Evolutionary conservation across 164 flowering plant species (phyloP), one percentile per base, ranked within the genome.

Genomic region (Umbellularia californica): DNA sequence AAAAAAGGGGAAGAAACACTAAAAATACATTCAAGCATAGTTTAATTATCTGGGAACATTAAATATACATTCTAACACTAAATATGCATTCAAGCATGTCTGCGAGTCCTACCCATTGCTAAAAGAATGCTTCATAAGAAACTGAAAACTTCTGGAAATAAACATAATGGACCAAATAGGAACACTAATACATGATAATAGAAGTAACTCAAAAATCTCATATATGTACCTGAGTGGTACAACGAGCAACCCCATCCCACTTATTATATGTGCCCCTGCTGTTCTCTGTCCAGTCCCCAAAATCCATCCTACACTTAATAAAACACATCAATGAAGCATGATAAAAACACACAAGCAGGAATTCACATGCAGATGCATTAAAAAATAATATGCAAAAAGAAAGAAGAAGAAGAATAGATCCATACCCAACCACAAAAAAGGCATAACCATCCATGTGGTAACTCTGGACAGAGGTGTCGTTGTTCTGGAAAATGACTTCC

Each of bases 231-330:
- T 92, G 95, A 41, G 74, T 76, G 27, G 95, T 88, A 68, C 83
- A 35, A 25, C 97, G 90, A 67, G 95, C 92, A 68, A 92, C 83
- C 58, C 90, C 97, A 78, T 92, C 97, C 93, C 94, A 91, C 73
- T 88, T 88, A 75, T 92, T 92, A 66, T 92, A 91, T 22, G 93
- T 87, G 2, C 93, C 94, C 74, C 95, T 83, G 87, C 90, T 91
- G 68, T 82, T 85, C 75, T 91, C 90, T 5, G 93, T 82, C 97
- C 97, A 91, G 58, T 87, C 92, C 20, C 97, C 95, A 79, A 79
- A 91, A 73, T 90, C 97, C 97, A 92, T 92, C 47, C 97, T 91
- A 87, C 75, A 82, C 74, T n/a, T 30, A 50, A 66, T 47, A 9
- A 33, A 58, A 60, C 72, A 66, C 25, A 77, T 73, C 60, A 28